phyloP scores from a whole-genome alignment of 1,284 basidiomycete genomes.

The Trichosporon sp. region DNA sequence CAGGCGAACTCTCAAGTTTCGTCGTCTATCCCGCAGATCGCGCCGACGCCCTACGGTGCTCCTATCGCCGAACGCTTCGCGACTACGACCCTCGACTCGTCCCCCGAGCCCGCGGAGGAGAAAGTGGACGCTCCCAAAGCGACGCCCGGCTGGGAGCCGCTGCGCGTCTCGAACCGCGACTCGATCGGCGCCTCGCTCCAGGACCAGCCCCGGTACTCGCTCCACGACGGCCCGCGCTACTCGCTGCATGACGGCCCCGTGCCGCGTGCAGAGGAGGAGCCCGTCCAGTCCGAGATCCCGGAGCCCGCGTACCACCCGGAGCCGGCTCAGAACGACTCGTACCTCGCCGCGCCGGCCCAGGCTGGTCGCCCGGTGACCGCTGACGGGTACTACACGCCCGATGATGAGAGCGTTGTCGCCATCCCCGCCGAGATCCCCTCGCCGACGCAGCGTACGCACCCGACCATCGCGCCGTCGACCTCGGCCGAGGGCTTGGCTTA shows the following conservation, averaged over 20 bases:
- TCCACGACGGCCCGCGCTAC: conserved; percentile 19
- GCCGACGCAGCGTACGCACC: neutral
- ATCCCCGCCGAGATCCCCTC: neutral
- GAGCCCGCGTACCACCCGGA: neutral
- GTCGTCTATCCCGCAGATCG: neutral
- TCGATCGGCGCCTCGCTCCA: conserved; percentile 17
- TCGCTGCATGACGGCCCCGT: conserved; percentile 8
- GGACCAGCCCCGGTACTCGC: conserved; percentile 21
- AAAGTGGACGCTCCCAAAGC: neutral
- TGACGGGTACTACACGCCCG: conserved; percentile 9
- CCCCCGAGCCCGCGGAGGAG: neutral
- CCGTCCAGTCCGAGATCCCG: neutral
- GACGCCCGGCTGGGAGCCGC: conserved; percentile 14
- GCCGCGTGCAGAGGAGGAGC: conserved; percentile 6
- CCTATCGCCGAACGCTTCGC: conserved; percentile 14
- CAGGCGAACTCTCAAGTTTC: too few species aligned
- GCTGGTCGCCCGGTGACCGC: neutral
- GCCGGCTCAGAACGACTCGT: neutral
- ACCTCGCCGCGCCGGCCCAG: neutral
- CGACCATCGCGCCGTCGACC: neutral
- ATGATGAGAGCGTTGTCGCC: conserved; percentile 6
- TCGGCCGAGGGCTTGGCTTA: neutral
- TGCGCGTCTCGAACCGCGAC: conserved; percentile 14
- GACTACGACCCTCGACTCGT: neutral
- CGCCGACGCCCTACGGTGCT: neutral